phyloP scores from a whole-genome alignment of 345 rosid genomes.

The Fremontodendron californicum region DNA sequence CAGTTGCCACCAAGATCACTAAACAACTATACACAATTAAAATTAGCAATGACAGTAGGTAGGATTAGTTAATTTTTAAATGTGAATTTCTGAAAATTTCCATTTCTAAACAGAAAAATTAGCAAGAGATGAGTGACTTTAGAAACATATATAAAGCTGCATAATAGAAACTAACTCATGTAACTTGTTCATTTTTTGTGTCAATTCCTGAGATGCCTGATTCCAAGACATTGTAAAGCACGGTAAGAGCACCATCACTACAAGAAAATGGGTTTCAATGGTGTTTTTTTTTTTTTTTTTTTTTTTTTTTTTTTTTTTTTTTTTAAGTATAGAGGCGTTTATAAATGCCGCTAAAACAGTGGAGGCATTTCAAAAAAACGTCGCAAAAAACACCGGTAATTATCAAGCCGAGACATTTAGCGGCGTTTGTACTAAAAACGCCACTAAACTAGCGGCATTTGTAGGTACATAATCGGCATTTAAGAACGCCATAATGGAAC shows the following conservation, averaged over 20 bases:
- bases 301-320: too few relatives aligned
- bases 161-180: constrained; percentile 52
- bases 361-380: too few relatives aligned
- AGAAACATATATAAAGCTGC: constrained; percentile 1
- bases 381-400: too few relatives aligned
- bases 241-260: constrained; percentile 55
- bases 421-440: too few relatives aligned
- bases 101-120: background rate
- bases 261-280: too few relatives aligned
- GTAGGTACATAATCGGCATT: too few relatives aligned
- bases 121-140: background rate
- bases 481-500: too few relatives aligned
- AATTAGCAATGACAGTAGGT: background rate
- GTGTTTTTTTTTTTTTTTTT: too few relatives aligned
- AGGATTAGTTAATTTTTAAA: background rate
- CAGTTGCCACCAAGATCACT: background rate
- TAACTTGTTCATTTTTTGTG: constrained; percentile 37
- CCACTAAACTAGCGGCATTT: too few relatives aligned
- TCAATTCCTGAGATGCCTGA: constrained; percentile 37
- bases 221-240: constrained; percentile 55
- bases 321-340: too few relatives aligned
- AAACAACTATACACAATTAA: background rate
- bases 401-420: too few relatives aligned
- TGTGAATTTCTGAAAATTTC: background rate
- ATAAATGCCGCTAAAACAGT: too few relatives aligned